These are phyloP conservation scores for Tuber indicum DNA, from an alignment of 495 filamentous ascomycete genomes.

Conservation along the genomic window DNA sequence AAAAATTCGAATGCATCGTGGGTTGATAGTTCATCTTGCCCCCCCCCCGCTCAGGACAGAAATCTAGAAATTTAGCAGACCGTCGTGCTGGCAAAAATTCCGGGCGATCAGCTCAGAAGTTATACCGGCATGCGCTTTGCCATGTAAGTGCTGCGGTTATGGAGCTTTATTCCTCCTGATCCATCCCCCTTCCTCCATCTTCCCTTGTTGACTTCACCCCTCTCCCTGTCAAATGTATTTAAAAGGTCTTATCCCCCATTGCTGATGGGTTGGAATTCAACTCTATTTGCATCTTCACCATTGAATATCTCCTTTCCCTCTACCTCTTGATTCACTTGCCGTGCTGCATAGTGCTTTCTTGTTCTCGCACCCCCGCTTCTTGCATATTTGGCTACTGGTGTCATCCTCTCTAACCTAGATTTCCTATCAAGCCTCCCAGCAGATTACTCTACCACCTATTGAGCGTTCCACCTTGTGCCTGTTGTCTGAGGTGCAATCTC, in stretches of 20 bases:
- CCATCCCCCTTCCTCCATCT: neutral
- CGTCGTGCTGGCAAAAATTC: constrained; percentile 28
- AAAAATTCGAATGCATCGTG: constrained; percentile 14
- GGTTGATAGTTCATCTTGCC: constrained; percentile 17
- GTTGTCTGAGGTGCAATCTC: neutral
- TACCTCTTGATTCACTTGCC: neutral
- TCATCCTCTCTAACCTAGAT: neutral
- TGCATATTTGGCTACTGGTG: neutral
- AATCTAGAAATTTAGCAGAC: constrained; percentile 17
- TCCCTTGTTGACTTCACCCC: neutral
- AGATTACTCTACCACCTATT: neutral
- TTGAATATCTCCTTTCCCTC: neutral
- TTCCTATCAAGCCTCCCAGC: neutral
- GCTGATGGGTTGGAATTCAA: constrained; percentile 7
- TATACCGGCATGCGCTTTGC: constrained; percentile 9
- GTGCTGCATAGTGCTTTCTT: neutral
- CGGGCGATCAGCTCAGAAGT: constrained; percentile 13
- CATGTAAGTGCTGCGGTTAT: constrained; percentile 4
- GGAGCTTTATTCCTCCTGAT: neutral
- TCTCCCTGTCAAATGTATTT: constrained; percentile 10
- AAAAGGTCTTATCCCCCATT: constrained; percentile 21
- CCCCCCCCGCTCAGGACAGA: neutral
- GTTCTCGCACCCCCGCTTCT: neutral
- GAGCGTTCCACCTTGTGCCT: neutral
- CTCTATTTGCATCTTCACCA: neutral